Evolutionary conservation across 2,329 filamentous ascomycete species (phyloP).

Genomic region (Colletotrichum lentis): DNA sequence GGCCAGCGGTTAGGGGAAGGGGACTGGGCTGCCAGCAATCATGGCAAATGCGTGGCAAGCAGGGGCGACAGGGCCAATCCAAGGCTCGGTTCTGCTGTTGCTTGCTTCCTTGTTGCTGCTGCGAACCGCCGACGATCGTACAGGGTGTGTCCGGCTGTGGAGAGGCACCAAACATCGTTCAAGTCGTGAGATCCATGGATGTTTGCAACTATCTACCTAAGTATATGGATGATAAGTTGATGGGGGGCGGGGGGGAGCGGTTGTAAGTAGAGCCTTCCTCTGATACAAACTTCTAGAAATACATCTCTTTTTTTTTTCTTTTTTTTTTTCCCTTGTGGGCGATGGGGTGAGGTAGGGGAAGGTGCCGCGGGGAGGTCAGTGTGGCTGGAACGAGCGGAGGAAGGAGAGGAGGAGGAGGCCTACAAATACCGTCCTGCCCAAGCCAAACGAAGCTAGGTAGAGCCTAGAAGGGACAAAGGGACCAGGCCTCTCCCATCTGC

Average conservation of each 20-base stretch:
- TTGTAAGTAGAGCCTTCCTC: too few species aligned
- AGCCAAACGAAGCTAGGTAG: slow-evolving; percentile 1
- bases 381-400: slow-evolving; percentile 4
- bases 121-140: slow-evolving; percentile 20
- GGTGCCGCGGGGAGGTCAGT: slow-evolving; percentile 19
- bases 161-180: too few species aligned
- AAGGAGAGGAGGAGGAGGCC: slow-evolving; percentile 5
- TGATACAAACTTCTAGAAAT: too few species aligned
- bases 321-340: too few species aligned
- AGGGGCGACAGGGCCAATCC: neutral
- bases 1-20: slow-evolving; percentile 23
- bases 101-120: slow-evolving; percentile 9
- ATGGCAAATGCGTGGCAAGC: slow-evolving; percentile 8
- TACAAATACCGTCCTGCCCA: slow-evolving; percentile 2
- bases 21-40: neutral
- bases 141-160: too few species aligned
- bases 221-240: too few species aligned
- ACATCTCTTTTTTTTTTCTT: neutral
- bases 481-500: slow-evolving; percentile 1
- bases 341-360: slow-evolving; percentile 11
- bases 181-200: too few species aligned
- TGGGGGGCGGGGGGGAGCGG: too few species aligned
- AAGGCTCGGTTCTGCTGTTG: neutral
- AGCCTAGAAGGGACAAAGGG: slow-evolving; percentile 17
- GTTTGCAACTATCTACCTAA: too few species aligned